Evolutionary conservation across 805 yeast species (phyloP), one percentile per base, ranked within the genome.

Genomic region (Metschnikowia gelsemii): DNA sequence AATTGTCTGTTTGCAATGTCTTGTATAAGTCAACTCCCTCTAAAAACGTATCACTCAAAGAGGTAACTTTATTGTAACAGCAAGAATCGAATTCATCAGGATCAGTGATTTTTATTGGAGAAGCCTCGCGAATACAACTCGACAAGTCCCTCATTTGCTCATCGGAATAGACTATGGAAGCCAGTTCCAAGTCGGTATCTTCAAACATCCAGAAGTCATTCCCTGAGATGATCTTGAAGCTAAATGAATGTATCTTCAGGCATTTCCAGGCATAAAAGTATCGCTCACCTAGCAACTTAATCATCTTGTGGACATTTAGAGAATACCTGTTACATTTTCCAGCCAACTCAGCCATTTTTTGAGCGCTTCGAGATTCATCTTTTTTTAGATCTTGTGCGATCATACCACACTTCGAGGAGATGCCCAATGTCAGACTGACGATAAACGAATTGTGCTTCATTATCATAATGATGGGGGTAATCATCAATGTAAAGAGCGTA

Each of bases 181-280:
- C 48, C 2, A 35, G 22, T 5, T 7, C 13, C 32, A 48, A 32
- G 11, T 32, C 37, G 7, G 27, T 35, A 6, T 38, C 33, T 12
- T 40, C 40, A 11, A 40, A 22, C 35, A 32, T 38, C 26, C 41
- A 50, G 9, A 50, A 35, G 21, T 19, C 28, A 8, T 37, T 34
- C 8, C 28, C 23, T 18, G 22, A 17, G 8, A 46, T 19, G 28
- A 40, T 42, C 14, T 31, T 19, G 31, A 24, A 40, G 3, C 47
- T 46, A 9, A 31, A 42, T 8, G 46, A 42, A 27, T 43, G 32
- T 18, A 46, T 38, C 16, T 50, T 50, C 34, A 38, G 35, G 19
- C 46, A 45, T 24, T 50, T 50, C 55, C 55, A 50, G 21, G 50
- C 51, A 26, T 39, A 43, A 22, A 48, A 50, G 42, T 43, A 48